These are phyloP conservation scores for Fraxinus americana DNA, from an alignment of 257 asterid genomes.

Conservation along the genomic window DNA sequence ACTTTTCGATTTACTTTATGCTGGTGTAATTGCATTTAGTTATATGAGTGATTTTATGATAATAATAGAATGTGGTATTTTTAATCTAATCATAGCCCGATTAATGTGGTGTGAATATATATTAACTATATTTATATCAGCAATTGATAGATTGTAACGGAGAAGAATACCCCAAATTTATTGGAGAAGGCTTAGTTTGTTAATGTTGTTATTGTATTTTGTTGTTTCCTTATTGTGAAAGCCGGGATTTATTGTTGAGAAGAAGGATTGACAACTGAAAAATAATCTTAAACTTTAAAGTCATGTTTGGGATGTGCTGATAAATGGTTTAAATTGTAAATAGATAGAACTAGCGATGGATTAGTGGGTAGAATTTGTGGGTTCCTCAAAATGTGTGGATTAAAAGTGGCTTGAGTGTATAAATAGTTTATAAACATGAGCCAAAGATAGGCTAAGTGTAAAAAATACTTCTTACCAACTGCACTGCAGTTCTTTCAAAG, in stretches of 20 bases:
- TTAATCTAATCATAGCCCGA: neutral
- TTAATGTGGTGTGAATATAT: neutral
- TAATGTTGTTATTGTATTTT: neutral
- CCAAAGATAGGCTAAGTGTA: neutral
- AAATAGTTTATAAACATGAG: too few relatives aligned
- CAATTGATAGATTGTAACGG: neutral
- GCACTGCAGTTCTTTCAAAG: neutral
- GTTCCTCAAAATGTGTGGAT: too few relatives aligned
- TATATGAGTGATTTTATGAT: neutral
- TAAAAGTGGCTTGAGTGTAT: too few relatives aligned
- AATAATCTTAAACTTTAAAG: neutral
- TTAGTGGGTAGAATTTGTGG: too few relatives aligned
- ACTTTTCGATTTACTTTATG: neutral
- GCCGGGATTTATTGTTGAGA: neutral
- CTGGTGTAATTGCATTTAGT: neutral
- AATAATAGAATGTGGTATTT: slow-evolving; percentile 1
- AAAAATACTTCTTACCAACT: neutral
- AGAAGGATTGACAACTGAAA: too few relatives aligned
- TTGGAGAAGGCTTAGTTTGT: too few relatives aligned
- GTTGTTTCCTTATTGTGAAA: neutral
- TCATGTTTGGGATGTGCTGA: too few relatives aligned
- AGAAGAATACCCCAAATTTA: neutral
- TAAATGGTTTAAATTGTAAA: too few relatives aligned
- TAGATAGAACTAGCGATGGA: too few relatives aligned
- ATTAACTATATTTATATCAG: neutral